Evolutionary conservation across 805 yeast species (phyloP), one percentile per base, ranked within the genome.

Genomic region (Cyberlindnera maclurae): DNA sequence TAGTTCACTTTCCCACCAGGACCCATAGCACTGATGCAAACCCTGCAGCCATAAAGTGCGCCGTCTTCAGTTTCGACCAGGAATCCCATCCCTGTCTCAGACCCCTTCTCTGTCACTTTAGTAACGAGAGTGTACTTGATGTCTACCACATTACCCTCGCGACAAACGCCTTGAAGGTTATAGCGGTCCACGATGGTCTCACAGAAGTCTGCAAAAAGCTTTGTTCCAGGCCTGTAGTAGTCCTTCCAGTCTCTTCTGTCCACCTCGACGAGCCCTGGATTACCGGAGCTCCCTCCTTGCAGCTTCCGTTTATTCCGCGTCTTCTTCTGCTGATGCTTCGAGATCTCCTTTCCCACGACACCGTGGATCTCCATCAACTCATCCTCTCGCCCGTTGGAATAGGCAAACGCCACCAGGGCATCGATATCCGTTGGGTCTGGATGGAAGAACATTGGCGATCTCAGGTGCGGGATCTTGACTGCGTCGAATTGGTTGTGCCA

Each of bases 391-490:
- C 52, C 51, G 24, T 50, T 42, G 11, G 41, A 37, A 39, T 60
- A 57, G 1, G 74, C 68, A 51, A 50, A 68, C 7, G 64, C 61
- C n/a, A 62, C 60, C 57, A 69, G 44, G 0, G 67, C 71, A 45
- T 68, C 74, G 9, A 68, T 51, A 45, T 65, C 66, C 3, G 53
- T 59, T 0, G 73, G 72, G 40, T 69, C 73, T 0, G 65, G 64
- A 38, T 68, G 74, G 46, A 69, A 69, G 40, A 68, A 67, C 73
- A 69, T 69, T 4, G 74, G 73, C 5, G 70, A 64, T 16, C 73
- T 49, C 10, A 69, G 52, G 39, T 51, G 57, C 1, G 71, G 72
- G 24, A 68, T 69, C 36, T 60, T 60, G 46, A 71, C 66, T 3
- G 63, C 47, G 2, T 49, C 57, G 49, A 69, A 67, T 42, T 68